Conservation (phyloP, 352 stramenopile species). For the Globisporangium sylvaticum region DNA sequence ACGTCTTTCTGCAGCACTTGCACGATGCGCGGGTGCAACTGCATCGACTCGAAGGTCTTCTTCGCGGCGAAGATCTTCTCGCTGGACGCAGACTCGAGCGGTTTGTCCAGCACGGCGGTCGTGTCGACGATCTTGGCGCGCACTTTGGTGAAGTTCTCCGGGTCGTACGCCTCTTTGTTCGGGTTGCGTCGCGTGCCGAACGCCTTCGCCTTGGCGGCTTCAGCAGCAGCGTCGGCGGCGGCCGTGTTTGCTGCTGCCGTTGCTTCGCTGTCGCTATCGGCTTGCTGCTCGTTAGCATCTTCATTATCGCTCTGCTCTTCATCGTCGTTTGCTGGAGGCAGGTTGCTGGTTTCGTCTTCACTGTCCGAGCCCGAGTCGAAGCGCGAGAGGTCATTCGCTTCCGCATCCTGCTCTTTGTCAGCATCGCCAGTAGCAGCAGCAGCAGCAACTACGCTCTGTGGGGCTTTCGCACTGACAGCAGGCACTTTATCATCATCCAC, state of each 20-base stretch:
- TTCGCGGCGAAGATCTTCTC: conserved; percentile 76
- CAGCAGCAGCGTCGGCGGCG: not conserved
- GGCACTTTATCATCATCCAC: conserved; percentile 6
- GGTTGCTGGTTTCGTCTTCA: conserved; percentile 10
- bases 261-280: not conserved
- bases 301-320: conserved; percentile 13
- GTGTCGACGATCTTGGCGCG: conserved; percentile 46
- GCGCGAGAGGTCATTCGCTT: conserved; percentile 4
- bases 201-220: conserved; percentile 13
- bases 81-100: conserved; percentile 64
- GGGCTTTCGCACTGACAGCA: not conserved
- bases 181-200: conserved; percentile 82
- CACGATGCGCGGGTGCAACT: conserved; percentile 61
- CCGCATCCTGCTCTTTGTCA: conserved; percentile 14
- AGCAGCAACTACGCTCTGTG: not conserved
- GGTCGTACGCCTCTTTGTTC: conserved; percentile 75
- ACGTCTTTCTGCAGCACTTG: conserved; percentile 59
- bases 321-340: conserved; percentile 11
- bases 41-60: conserved; percentile 70
- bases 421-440: not conserved
- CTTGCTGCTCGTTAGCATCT: not conserved
- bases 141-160: conserved; percentile 51
- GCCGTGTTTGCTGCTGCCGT: not conserved
- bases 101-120: conserved; percentile 57
- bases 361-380: conserved; percentile 17